These are phyloP conservation scores for Leccinum pachyderme DNA, from an alignment of 1,284 basidiomycete genomes.

Conservation along the genomic window DNA sequence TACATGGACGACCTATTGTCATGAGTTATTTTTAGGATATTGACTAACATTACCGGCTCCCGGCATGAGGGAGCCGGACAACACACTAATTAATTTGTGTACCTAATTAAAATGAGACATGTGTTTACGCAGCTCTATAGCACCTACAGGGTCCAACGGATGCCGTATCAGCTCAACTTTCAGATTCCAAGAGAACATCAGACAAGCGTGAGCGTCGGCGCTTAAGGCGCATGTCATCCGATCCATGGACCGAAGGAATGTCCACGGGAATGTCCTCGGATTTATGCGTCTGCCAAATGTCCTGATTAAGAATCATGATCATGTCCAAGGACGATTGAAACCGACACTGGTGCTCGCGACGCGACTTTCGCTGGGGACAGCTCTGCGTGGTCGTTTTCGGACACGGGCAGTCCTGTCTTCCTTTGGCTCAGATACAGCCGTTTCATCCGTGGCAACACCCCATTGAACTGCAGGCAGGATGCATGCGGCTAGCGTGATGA, in stretches of 20 bases:
- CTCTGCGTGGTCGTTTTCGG: slow-evolving; percentile 28
- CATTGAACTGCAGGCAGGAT: slow-evolving; percentile 47
- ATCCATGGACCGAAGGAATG: slow-evolving; percentile 23
- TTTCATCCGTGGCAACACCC: slow-evolving; percentile 16
- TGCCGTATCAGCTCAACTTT: slow-evolving; percentile 15
- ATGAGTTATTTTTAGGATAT: slow-evolving; percentile 10
- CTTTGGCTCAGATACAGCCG: slow-evolving; percentile 12
- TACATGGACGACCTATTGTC: slow-evolving; percentile 15
- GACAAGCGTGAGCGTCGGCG: slow-evolving; percentile 41
- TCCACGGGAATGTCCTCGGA: slow-evolving; percentile 25
- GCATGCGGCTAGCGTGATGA: slow-evolving; percentile 42
- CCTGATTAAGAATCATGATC: slow-evolving; percentile 14
- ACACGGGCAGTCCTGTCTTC: slow-evolving; percentile 25
- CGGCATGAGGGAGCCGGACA: slow-evolving; percentile 6
- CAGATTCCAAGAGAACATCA: slow-evolving; percentile 33
- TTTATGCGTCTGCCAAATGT: slow-evolving; percentile 25
- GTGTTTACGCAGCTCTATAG: slow-evolving; percentile 14
- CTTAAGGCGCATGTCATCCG: slow-evolving; percentile 34
- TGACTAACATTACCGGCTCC: slow-evolving; percentile 10
- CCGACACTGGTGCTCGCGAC: slow-evolving; percentile 21
- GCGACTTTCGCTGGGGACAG: slow-evolving; percentile 18
- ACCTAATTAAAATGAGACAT: slow-evolving; percentile 24
- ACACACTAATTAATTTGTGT: slow-evolving; percentile 26
- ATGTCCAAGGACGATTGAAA: slow-evolving; percentile 2
- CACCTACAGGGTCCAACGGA: slow-evolving; percentile 10